Percentiles rank a stretch among this genome's conserved stretches.
phyloP scores from a whole-genome alignment of 768 basidiomycete genomes.

The Podaxis sp. region DNA sequence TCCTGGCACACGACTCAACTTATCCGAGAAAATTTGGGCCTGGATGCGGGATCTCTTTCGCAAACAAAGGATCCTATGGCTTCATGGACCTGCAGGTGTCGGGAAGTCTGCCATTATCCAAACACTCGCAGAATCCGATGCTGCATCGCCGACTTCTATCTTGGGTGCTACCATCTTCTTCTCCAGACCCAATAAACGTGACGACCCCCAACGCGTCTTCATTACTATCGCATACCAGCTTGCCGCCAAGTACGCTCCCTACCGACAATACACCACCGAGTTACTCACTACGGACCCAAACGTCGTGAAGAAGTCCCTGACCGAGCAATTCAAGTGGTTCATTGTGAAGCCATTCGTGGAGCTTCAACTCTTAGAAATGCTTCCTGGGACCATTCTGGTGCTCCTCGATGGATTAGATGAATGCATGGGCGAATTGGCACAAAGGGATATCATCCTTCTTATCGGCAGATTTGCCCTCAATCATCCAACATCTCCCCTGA shows the following conservation, averaged over 20 bases:
- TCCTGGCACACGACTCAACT: no score
- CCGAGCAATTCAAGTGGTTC: constrained; percentile 17
- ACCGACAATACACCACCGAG: constrained; percentile 6
- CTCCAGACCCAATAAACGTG: constrained; percentile 10
- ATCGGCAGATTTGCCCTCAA: constrained; percentile 12
- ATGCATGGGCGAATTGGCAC: constrained; percentile 18
- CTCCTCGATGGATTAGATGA: constrained; percentile 29
- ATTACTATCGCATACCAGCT: constrained; percentile 25
- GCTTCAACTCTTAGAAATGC: not conserved
- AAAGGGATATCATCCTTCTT: constrained; percentile 18
- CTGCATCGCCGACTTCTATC: not conserved
- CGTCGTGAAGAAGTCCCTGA: constrained; percentile 11
- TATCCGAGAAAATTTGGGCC: no score
- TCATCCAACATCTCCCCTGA: constrained; percentile 16
- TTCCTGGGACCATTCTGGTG: constrained; percentile 6
- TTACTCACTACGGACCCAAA: constrained; percentile 13
- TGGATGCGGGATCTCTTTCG: no score
- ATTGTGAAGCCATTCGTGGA: constrained; percentile 16
- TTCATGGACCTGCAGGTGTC: constrained; percentile 2
- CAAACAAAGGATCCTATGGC: not conserved
- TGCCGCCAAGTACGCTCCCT: constrained; percentile 4
- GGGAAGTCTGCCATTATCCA: constrained; percentile 13
- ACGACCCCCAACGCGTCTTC: constrained; percentile 14
- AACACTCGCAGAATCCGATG: constrained; percentile 6
- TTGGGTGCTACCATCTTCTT: constrained; percentile 23